Evolutionary conservation across 208 protist genomes (phyloP), one percentile per base, ranked within the genome.

Genomic region (Wallacemonas sp.): DNA sequence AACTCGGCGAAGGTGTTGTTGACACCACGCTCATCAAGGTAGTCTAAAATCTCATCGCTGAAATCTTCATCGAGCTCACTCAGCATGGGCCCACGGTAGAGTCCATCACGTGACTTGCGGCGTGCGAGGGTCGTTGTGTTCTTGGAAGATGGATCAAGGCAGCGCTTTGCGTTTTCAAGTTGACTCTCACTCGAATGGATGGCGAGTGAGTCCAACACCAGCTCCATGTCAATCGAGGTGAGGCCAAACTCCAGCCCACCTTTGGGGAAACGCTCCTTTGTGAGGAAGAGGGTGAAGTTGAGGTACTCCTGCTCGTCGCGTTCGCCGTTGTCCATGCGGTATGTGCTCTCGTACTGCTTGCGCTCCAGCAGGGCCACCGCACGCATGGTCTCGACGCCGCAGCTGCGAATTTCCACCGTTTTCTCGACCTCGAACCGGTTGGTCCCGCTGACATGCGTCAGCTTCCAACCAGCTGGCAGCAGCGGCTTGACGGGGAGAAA

Each of bases 1-100:
- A 78, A 95, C 54, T 95, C 85, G 0, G 90, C 90, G 78, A 95
- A 95, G 1, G 78, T 81, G 56, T 95, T 89, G 71, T 95, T 90
- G 24, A 95, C 74, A 27, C 90, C 90, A 34, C 90, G 76, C 61
- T 93, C 90, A 62, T 95, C 87, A 9, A 95, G 69, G 56, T 95
- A 95, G 65, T 93, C 87, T 1, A 92, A 61, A 48, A 95, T 89
- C 60, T 93, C 90, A 60, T 95, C 90, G 16, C 80, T 81, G n/a
- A 95, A 74, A 62, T 95, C 90, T 38, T 95, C 90, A 62, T 93
- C 87, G 4, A 95, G 72, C 43, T 95, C 90, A 44, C 70, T 93
- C 2, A 95, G 61, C 85, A 93, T 92, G 8, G 90, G 90, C 4
- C 90, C 90, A 32, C 82, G 68, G 54, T 93, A 95, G 16, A 54